Evolutionary conservation across 2,329 filamentous ascomycete genomes (phyloP), one percentile per base, ranked within the genome.

Genomic region (Colletotrichum sp.): DNA sequence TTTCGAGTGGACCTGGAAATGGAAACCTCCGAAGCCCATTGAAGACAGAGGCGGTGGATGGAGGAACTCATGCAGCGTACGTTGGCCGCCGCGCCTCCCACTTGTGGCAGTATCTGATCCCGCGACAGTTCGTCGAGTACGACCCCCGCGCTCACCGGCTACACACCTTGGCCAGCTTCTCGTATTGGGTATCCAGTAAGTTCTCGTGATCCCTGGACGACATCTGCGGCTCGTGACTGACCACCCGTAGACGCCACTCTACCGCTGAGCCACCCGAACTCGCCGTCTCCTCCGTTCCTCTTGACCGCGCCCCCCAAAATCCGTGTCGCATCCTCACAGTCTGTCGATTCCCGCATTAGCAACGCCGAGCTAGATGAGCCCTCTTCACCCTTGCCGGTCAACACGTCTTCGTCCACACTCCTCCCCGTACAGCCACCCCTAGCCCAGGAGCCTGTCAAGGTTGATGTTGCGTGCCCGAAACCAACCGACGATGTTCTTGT

Each of bases 1-100:
- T 39, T 98, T 98, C 82, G 94, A 96, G 78, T 99, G 96, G 96
- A 93, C 94, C 9, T 99, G 97, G 97, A 97, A 94, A 88, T 99
- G 96, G 96, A 95, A 94, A 82, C 95, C 97, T 10, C 97, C 97
- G 49, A 98, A 95, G 88, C 82, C 87, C 16, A 86, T 88, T 18
- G 96, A 98, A 82, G 96, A 98, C 83, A 92, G 92, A 81, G 95
- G 95, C 34, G 95, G 96, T 73, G 97, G 97, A 60, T 99, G 97
- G 96, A 95, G 95, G 82, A 99, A 98, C 82, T 95, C 94, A 80
- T 99, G 97, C 89, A 98, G 95, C 84, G 94, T 95, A 88, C 77
- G 91, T 86, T 59, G 36, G 13, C 15, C n/a, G 30, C 18, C n/a
- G 18, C 24, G 34, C 28, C 26, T 34, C n/a, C 13, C 64, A 69